These are phyloP conservation scores for Bryoerythrophyllum caledonicum DNA, from an alignment of 225 moss, liverwort and hornwort genomes.

Conservation along the genomic window DNA sequence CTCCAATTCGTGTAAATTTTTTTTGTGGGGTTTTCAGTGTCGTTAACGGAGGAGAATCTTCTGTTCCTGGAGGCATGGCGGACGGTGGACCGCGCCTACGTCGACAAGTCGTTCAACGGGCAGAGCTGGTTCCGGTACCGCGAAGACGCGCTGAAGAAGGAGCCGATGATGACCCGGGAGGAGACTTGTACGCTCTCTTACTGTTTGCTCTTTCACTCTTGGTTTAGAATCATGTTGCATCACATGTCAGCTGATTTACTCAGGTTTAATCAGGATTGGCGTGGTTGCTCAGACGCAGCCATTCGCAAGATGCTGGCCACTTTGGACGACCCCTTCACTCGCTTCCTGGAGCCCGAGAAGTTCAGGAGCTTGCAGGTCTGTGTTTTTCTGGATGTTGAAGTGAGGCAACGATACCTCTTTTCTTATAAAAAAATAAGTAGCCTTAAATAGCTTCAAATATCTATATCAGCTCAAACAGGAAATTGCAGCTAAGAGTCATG, in stretches of 20 bases:
- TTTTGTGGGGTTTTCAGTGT: constrained; percentile 45
- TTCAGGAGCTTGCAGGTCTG: constrained; percentile 89
- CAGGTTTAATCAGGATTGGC: constrained; percentile 66
- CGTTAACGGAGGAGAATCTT: constrained; percentile 92
- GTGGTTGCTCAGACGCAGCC: constrained; percentile 82
- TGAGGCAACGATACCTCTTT: no score
- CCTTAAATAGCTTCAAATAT: no score
- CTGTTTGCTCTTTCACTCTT: constrained; percentile 13
- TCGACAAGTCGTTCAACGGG: constrained; percentile 97
- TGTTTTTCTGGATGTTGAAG: no score
- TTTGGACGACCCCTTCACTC: constrained; percentile 97
- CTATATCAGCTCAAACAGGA: no score
- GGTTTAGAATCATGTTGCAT: neutral
- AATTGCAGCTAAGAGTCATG: no score
- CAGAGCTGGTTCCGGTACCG: constrained; percentile 99
- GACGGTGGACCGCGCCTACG: constrained; percentile 93
- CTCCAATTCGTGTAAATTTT: no score
- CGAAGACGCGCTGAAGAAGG: constrained; percentile 77
- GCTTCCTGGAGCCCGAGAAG: constrained; percentile 98
- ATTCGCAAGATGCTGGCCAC: constrained; percentile 97
- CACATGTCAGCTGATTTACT: constrained; percentile 47
- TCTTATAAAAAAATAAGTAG: no score
- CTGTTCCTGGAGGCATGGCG: constrained; percentile 99
- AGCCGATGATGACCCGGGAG: constrained; percentile 85
- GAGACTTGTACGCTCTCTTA: constrained; percentile 77